phyloP scores from a whole-genome alignment of 805 yeast genomes.

The Ogataea nitratoaversa region DNA sequence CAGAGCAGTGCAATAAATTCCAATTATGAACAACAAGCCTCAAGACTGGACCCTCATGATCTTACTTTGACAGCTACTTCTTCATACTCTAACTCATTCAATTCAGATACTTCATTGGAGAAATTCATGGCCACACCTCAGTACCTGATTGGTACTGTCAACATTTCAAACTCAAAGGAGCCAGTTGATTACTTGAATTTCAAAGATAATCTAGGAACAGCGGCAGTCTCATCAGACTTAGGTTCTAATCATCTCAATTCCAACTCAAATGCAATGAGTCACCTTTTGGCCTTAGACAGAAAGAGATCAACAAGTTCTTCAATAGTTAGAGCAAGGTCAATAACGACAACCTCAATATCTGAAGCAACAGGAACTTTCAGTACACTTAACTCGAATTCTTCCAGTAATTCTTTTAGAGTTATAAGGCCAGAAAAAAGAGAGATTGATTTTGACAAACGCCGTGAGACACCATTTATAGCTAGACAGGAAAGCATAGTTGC shows the following conservation, averaged over 20 bases:
- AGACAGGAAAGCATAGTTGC: conserved; percentile 54
- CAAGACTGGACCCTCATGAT: conserved; percentile 1
- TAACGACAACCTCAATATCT: conserved; percentile 24
- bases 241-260: too few species aligned
- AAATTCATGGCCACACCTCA: conserved; percentile 64
- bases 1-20: neutral
- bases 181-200: conserved; percentile 52
- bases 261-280: neutral
- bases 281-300: conserved; percentile 3
- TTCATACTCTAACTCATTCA: conserved; percentile 53
- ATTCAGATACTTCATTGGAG: conserved; percentile 34
- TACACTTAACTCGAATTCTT: conserved; percentile 6
- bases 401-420: conserved; percentile 52
- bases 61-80: conserved; percentile 39
- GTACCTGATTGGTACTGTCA: conserved; percentile 44
- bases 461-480: conserved; percentile 64
- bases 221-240: too few species aligned
- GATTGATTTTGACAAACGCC: conserved; percentile 75
- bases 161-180: conserved; percentile 27
- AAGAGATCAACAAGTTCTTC: conserved; percentile 22
- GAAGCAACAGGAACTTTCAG: conserved; percentile 4
- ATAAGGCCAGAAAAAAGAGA: conserved; percentile 63
- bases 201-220: conserved; percentile 34
- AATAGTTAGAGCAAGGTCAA: conserved; percentile 25
- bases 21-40: neutral